phyloP scores from a whole-genome alignment of 352 stramenopile species.

The Pythium folliculosum region DNA sequence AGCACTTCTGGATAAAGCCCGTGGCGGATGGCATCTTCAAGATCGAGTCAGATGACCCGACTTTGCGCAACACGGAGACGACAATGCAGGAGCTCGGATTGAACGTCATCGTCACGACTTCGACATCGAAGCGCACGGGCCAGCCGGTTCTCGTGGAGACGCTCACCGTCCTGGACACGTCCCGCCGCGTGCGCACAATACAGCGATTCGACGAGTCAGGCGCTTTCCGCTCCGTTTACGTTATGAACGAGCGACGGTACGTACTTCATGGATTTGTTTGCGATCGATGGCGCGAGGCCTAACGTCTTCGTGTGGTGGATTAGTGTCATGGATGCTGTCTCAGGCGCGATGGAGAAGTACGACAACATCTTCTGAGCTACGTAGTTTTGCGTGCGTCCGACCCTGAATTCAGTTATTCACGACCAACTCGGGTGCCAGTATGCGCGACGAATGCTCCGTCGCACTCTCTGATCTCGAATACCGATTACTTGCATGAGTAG shows the following conservation, averaged over 20 bases:
- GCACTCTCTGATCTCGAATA: neutral
- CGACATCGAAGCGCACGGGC: conserved; percentile 86
- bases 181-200: conserved; percentile 78
- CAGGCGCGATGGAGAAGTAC: conserved; percentile 87
- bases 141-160: conserved; percentile 84
- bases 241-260: conserved; percentile 84
- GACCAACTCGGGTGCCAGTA: neutral
- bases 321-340: conserved; percentile 85
- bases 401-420: neutral
- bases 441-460: neutral
- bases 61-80: conserved; percentile 74
- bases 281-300: neutral
- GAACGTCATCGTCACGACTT: conserved; percentile 82
- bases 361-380: conserved; percentile 75
- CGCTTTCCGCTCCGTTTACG: conserved; percentile 85
- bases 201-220: conserved; percentile 86
- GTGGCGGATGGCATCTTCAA: conserved; percentile 88
- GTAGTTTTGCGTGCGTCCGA: neutral
- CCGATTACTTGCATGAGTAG: no score
- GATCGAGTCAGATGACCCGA: conserved; percentile 85
- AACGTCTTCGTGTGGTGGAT: neutral
- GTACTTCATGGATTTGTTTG: neutral
- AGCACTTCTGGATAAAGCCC: conserved; percentile 89
- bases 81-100: conserved; percentile 86
- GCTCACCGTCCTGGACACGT: conserved; percentile 82